Evolutionary conservation across 176 grass and related monocot species (phyloP), one percentile per base, ranked within the genome.

Genomic region (Raddia guianensis): DNA sequence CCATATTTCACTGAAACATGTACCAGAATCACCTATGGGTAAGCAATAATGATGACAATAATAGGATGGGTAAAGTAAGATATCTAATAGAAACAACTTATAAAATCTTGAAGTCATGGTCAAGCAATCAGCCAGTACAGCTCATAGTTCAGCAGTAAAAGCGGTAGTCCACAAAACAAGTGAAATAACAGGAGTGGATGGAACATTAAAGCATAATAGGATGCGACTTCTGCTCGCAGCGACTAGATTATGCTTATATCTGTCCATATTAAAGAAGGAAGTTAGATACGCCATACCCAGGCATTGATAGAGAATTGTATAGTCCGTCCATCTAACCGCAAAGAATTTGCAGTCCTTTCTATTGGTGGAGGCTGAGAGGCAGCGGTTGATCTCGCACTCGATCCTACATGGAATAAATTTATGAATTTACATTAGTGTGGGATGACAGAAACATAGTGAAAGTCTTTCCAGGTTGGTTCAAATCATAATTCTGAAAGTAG

Each of bases 261-360:
- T 63, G 58, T 70, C 42, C 66, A 32, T 0, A 58, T 43, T 57
- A 65, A 78, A 74, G 34, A 14, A 7, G 42, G 21, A 13, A 82
- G 15, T 9, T 67, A 54, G 47, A 12, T 78, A 83, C 70, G 33
- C 15, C 80, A 73, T 95, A 98, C 95, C 92, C 95, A 98, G 80
- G 95, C 95, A 88, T 93, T 91, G 56, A 94, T 79, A 93, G 92
- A 80, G 85, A 95, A 95, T 68, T 89, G 84, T 82, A 98, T 89
- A 73, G 92, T 86, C 44, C 83, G 79, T 70, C 83, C 71, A 77
- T 98, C 87, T 43, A 93, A 68, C 74, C 75, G 47, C 82, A 93
- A 79, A 48, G 92, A 86, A 82, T 81, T 88, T 84, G 82, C 91
- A 80, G 69, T 86, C 80, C 85, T 90, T 12, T 86, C 82, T 66